Percentiles rank a stretch among this genome's conserved stretches.
Evolutionary conservation across 345 rosid species (phyloP).

Genomic region (Eucalyptus tenuipes): DNA sequence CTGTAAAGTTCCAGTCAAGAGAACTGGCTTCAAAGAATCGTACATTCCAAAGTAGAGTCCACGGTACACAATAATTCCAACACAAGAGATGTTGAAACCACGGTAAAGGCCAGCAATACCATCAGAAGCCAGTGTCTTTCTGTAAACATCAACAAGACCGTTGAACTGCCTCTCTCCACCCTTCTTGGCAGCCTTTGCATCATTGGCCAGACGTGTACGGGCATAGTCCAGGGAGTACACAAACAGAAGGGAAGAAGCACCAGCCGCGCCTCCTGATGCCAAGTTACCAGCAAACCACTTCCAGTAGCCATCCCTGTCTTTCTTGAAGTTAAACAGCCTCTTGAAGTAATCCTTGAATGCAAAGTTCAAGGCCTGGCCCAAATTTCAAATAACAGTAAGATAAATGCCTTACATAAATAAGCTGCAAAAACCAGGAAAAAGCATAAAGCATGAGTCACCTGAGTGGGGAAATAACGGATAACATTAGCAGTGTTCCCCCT

Average conservation of each 20-base stretch:
- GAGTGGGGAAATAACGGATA: constrained; percentile 86
- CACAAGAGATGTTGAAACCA: constrained; percentile 79
- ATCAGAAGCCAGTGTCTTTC: constrained; percentile 58
- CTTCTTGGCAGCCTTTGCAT: constrained; percentile 76
- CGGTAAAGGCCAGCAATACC: constrained; percentile 86
- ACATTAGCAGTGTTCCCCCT: constrained; percentile 91
- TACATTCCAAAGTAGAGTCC: constrained; percentile 88
- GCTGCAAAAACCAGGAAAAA: not conserved
- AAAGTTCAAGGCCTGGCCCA: constrained; percentile 69
- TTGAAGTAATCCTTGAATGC: constrained; percentile 90
- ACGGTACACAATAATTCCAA: constrained; percentile 75
- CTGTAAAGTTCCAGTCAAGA: constrained; percentile 47
- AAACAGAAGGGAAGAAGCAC: constrained; percentile 77
- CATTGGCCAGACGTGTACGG: constrained; percentile 85
- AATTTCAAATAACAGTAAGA: not conserved
- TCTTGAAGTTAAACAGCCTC: constrained; percentile 83
- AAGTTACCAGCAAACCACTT: constrained; percentile 90
- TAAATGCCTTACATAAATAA: not conserved
- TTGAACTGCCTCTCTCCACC: constrained; percentile 91
- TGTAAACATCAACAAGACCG: constrained; percentile 70
- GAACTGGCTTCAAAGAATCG: constrained; percentile 78
- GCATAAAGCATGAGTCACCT: constrained; percentile 15
- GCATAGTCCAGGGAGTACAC: constrained; percentile 87
- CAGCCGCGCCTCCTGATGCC: constrained; percentile 90
- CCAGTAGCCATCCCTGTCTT: constrained; percentile 80